Base-by-base conservation (phyloP, 2,329 filamentous ascomycete species). In the Paraphaeosphaeria minitans region DNA sequence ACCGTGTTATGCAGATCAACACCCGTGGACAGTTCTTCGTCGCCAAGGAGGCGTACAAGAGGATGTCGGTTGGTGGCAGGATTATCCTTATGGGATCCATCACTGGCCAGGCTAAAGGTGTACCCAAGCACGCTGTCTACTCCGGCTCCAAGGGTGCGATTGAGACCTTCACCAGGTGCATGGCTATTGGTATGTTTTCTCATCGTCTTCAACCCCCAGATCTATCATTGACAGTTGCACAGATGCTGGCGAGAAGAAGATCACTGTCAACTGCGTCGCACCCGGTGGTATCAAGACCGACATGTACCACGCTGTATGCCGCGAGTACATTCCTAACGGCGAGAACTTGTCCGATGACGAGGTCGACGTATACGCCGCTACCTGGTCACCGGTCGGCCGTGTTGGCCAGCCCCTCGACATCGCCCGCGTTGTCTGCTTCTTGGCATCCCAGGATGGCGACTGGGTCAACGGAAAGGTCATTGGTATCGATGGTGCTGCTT, bases 391-490 rank as follows among this genome's bases (percentile, higher is more conserved):
- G 39, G 80, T 87, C 66, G 82, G 83, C 78, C 85, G 87, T 70
- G 87, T 89, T 59, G 87, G 87, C 65, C 85, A 89, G 63, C 87
- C 87, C 57, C 84, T 88, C 70, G 87, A 89, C 72, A 85, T 90
- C 73, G 87, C 87, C 62, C 84, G 86, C 61, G 85, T 88, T 19
- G 86, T 88, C 57, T 85, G 83, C 78, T 80, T 85, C 81, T 66
- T 88, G 75, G 73, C 86, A 67, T 75, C 84, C 73, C 77, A 88
- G 79, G 77, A 87, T 75, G 74, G 85, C 73, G 80, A 88, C 70
- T 83, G 72, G 82, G 78, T 83, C 60, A 83, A 83, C 71, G 81
- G 81, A 71, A 83, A 83, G 78, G 79, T 83, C 70, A 80, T 83
- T 63, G 81, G 81, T 61, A 81, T 81, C 55, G 76, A 78, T 53